These are phyloP conservation scores for Fusarium torreyae DNA, from an alignment of 2,329 filamentous ascomycete species.

Conservation along the genomic window DNA sequence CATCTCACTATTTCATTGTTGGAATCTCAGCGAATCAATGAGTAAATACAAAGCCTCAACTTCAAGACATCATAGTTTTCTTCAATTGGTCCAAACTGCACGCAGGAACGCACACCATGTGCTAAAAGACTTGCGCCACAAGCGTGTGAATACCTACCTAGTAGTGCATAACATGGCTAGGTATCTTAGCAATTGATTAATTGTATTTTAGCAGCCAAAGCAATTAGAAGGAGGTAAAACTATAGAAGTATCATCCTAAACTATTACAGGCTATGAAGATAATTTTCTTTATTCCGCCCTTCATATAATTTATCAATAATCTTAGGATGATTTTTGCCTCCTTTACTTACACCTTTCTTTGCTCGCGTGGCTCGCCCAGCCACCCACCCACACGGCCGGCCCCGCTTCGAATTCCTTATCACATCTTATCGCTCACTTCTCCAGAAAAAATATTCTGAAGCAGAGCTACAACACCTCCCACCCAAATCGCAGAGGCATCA, in stretches of 20 bases:
- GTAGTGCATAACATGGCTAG: too few species aligned
- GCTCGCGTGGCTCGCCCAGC: conserved; percentile 5
- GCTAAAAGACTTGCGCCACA: background rate
- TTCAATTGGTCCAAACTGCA: background rate
- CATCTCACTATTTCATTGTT: background rate
- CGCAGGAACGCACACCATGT: background rate
- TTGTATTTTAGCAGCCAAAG: background rate
- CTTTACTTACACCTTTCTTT: too few species aligned
- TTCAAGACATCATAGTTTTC: background rate
- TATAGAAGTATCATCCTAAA: too few species aligned
- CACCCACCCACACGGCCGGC: conserved; percentile 19
- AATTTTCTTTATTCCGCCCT: too few species aligned
- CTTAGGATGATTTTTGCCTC: too few species aligned
- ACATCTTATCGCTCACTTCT: conserved; percentile 30
- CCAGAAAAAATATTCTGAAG: conserved; percentile 33
- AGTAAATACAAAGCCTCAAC: background rate
- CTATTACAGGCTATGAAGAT: too few species aligned
- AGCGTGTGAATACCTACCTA: background rate
- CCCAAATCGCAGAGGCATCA: conserved; percentile 15
- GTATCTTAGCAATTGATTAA: too few species aligned
- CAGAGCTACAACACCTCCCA: conserved; percentile 20
- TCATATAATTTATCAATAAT: too few species aligned
- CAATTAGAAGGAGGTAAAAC: too few species aligned
- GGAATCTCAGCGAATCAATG: background rate
- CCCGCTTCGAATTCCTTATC: conserved; percentile 31